Evolutionary conservation across 768 basidiomycete species (phyloP).

Genomic region (Boletus rex-veris): DNA sequence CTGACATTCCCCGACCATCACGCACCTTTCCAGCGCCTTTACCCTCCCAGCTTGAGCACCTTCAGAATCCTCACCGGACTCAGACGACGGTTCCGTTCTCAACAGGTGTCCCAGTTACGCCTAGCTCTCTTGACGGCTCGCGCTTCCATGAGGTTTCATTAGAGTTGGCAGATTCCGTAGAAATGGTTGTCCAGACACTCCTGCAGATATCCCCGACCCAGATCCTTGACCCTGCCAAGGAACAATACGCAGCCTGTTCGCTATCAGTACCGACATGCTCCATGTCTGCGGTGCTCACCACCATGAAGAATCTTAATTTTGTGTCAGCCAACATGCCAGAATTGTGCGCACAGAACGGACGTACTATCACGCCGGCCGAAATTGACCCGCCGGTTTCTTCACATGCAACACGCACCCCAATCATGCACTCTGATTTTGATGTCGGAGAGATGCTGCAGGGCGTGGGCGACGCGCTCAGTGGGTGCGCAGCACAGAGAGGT

Average conservation of each 20-base stretch:
- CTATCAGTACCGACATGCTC: constrained; percentile 84
- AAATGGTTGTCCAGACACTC: constrained; percentile 87
- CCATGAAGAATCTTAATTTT: constrained; percentile 93
- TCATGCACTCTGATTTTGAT: constrained; percentile 67
- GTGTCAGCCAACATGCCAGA: constrained; percentile 80
- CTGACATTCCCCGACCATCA: constrained; percentile 53
- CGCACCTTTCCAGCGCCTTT: constrained; percentile 78
- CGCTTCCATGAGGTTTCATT: constrained; percentile 69
- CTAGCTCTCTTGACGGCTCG: constrained; percentile 20
- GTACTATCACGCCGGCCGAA: constrained; percentile 14
- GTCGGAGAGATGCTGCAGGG: constrained; percentile 88
- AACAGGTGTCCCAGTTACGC: constrained; percentile 8
- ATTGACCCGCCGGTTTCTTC: constrained; percentile 17
- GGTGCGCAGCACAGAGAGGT: constrained; percentile 75
- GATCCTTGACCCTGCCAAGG: constrained; percentile 87
- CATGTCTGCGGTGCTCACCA: constrained; percentile 83
- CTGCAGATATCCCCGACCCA: constrained; percentile 89
- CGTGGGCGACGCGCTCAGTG: constrained; percentile 84
- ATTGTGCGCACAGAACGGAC: constrained; percentile 20
- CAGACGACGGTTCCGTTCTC: constrained; percentile 5
- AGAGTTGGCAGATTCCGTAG: constrained; percentile 88
- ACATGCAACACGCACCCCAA: constrained; percentile 14
- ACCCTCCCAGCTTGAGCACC: constrained; percentile 71
- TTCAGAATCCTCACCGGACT: constrained; percentile 63
- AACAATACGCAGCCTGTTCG: constrained; percentile 88